A percentile compares a stretch with the other conserved stretches of the same genome.
These are phyloP conservation scores for Bruguiera sexangula DNA, from an alignment of 345 rosid species.

Conservation along the genomic window DNA sequence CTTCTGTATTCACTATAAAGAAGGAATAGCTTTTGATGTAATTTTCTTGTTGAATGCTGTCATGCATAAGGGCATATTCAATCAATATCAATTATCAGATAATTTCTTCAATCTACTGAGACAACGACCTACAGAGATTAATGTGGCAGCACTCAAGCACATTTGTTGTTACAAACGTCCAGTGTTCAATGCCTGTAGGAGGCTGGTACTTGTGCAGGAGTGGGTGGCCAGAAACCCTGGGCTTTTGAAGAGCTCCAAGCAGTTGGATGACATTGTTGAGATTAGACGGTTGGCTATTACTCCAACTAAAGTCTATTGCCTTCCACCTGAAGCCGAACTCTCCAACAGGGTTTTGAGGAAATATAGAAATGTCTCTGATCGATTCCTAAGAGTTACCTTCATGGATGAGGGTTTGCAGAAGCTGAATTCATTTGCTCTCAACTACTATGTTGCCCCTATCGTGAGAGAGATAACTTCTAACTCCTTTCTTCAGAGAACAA, in stretches of 20 bases:
- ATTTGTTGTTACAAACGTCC: constrained; percentile 57
- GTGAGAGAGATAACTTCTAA: constrained; percentile 51
- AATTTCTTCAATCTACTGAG: constrained; percentile 60
- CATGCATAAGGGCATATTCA: constrained; percentile 63
- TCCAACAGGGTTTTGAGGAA: constrained; percentile 82
- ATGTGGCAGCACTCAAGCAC: constrained; percentile 67
- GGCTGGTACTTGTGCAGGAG: constrained; percentile 56
- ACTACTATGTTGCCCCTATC: constrained; percentile 59
- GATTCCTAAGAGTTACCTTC: constrained; percentile 80
- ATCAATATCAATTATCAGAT: constrained; percentile 58
- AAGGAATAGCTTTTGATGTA: constrained; percentile 56
- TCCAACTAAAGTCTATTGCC: constrained; percentile 82
- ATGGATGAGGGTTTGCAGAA: constrained; percentile 87
- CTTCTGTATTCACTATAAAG: constrained; percentile 47
- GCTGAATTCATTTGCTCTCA: constrained; percentile 58
- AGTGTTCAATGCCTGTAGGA: constrained; percentile 55
- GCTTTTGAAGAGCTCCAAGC: constrained; percentile 36
- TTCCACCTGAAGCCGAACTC: constrained; percentile 87
- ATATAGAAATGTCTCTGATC: constrained; percentile 60
- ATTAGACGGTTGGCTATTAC: constrained; percentile 73
- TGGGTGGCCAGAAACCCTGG: constrained; percentile 65
- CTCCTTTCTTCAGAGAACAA: constrained; percentile 61
- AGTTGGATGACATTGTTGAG: constrained; percentile 53
- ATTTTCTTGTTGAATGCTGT: constrained; percentile 74
- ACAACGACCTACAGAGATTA: constrained; percentile 52